Evolutionary conservation across 257 asterid species (phyloP), one percentile per base, ranked within the genome.

Genomic region (Fraxinus cuspidata): DNA sequence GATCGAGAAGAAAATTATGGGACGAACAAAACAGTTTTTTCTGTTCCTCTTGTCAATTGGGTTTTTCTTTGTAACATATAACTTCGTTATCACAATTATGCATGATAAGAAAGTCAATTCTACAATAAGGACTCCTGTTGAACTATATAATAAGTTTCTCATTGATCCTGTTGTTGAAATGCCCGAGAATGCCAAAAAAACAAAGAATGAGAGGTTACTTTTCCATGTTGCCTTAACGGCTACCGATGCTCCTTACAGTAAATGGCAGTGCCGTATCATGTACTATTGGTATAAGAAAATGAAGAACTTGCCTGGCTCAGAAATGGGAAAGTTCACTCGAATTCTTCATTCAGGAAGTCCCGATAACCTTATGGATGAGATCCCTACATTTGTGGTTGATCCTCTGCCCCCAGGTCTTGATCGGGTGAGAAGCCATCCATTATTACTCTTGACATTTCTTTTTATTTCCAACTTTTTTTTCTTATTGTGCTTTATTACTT

Each of bases 321-420:
- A 85, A 51, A 90, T 88, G 93, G 93, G 91, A 35, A 86, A 81
- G 74, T 83, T 88, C 79, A 88, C 96, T 27, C 83, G 93, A 60
- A 80, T 90, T 71, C 90, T 90, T 16, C 93, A 90, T 82, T 88
- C 93, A 0, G 96, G 96, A 74, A 72, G 51, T 12, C 88, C 96
- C 0, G 93, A 88, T 80, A 86, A 87, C 71, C 86, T 90, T 16
- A 86, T 88, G 96, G 90, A 90, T 67, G 96, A 87, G 86, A 90
- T 90, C 47, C 96, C 90, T 4, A 88, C 93, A 1, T 81, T 87
- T 53, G 88, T 90, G 23, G 93, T 86, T 56, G 87, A 90, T 73
- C 93, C 93, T 70, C 91, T 90, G 65, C 93, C 96, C 1, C 23
- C 71, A 3, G 93, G 93, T 71, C 49, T 87, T 83, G 92, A 90